Evolutionary conservation across 2,329 filamentous ascomycete species (phyloP).

Genomic region (Fusarium veterinarium): DNA sequence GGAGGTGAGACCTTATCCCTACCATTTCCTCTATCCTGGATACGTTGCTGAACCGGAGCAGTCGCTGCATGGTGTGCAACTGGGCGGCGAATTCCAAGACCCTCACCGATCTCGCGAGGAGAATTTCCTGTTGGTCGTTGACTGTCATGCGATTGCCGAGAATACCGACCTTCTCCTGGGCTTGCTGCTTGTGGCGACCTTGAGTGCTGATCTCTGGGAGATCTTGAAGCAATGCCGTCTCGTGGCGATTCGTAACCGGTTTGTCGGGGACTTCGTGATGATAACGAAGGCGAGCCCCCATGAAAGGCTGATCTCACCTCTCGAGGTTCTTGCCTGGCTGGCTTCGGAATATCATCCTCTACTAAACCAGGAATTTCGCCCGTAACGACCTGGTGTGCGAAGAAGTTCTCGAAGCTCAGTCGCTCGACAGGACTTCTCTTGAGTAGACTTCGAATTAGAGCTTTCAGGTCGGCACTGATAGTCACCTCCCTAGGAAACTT

Average conservation of each 20-base stretch:
- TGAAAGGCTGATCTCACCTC: conserved; percentile 53
- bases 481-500: conserved; percentile 80
- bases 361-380: conserved; percentile 83
- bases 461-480: conserved; percentile 81
- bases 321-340: conserved; percentile 51
- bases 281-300: conserved; percentile 43
- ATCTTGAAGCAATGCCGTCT: conserved; percentile 50
- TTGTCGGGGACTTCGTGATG: conserved; percentile 51
- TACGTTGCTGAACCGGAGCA: conserved; percentile 57
- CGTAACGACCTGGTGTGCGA: conserved; percentile 77
- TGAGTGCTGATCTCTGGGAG: conserved; percentile 56
- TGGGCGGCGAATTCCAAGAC: conserved; percentile 64
- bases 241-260: conserved; percentile 52
- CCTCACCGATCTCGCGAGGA: conserved; percentile 60
- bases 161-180: conserved; percentile 53
- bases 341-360: conserved; percentile 75
- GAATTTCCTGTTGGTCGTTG: conserved; percentile 54
- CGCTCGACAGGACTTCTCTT: conserved; percentile 89
- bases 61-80: conserved; percentile 60
- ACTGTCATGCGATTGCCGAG: conserved; percentile 42
- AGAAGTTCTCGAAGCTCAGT: conserved; percentile 88
- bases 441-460: conserved; percentile 80
- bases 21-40: conserved; percentile 34
- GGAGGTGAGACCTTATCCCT: conserved; percentile 44
- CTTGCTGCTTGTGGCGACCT: conserved; percentile 58